Evolutionary conservation across 2,329 filamentous ascomycete species (phyloP).

Genomic region (Cladophialophora yegresii): DNA sequence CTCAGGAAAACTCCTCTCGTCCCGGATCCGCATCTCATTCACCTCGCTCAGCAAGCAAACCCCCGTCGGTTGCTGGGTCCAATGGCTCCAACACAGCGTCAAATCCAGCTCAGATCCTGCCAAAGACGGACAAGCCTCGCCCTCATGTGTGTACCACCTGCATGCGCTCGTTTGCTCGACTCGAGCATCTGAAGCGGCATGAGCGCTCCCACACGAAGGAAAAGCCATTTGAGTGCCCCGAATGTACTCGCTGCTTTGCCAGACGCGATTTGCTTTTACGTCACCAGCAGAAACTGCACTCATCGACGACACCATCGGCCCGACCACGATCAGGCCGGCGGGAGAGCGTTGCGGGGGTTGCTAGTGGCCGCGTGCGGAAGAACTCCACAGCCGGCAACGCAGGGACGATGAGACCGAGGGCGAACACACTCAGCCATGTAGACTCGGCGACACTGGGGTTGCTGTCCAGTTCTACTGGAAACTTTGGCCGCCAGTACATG

Average conservation of each 20-base stretch:
- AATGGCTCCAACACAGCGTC: slow-evolving; percentile 7
- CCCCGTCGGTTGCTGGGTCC: slow-evolving; percentile 18
- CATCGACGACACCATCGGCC: slow-evolving; percentile 83
- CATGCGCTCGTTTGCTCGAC: slow-evolving; percentile 83
- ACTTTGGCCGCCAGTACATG: slow-evolving; percentile 47
- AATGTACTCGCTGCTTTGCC: slow-evolving; percentile 93
- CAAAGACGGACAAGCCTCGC: slow-evolving; percentile 95
- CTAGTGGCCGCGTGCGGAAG: slow-evolving; percentile 76
- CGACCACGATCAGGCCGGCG: slow-evolving; percentile 79
- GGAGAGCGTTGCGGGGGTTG: slow-evolving; percentile 76
- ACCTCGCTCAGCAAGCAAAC: slow-evolving; percentile 17
- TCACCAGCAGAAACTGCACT: slow-evolving; percentile 98
- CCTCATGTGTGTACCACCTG: slow-evolving; percentile 94
- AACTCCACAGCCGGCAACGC: slow-evolving; percentile 74
- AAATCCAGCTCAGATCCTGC: slow-evolving; percentile 58
- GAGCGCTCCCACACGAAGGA: slow-evolving; percentile 98
- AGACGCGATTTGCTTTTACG: slow-evolving; percentile 85
- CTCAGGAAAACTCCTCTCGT: background rate
- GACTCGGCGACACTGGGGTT: slow-evolving; percentile 75
- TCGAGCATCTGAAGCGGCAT: slow-evolving; percentile 96
- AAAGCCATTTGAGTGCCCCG: slow-evolving; percentile 96
- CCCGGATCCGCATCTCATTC: slow-evolving; percentile 4
- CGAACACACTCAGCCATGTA: slow-evolving; percentile 95
- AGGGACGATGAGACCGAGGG: slow-evolving; percentile 73
- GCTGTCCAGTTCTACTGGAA: slow-evolving; percentile 56